A percentile compares a stretch with the other conserved stretches of the same genome.
These are phyloP conservation scores for Globisporangium polare DNA, from an alignment of 352 stramenopile species.

Conservation along the genomic window DNA sequence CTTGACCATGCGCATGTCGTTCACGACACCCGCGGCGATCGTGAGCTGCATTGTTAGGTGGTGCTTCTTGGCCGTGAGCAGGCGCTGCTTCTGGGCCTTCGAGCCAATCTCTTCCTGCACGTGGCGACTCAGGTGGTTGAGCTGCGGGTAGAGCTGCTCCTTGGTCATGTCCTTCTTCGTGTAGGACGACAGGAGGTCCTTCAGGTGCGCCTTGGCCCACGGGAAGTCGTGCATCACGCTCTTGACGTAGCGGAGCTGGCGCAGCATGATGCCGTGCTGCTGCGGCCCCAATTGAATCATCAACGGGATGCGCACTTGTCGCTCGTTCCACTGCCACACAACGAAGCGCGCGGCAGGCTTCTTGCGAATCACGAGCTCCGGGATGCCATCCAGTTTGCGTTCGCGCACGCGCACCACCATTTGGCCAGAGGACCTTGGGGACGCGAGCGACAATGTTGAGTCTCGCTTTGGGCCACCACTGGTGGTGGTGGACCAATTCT, in stretches of 20 bases:
- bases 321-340: constrained; percentile 65
- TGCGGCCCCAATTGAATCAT: constrained; percentile 60
- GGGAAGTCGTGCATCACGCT: constrained; percentile 80
- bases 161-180: constrained; percentile 73
- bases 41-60: constrained; percentile 56
- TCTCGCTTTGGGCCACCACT: constrained; percentile 11
- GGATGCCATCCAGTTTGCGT: constrained; percentile 40
- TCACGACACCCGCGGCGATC: constrained; percentile 54
- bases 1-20: constrained; percentile 65
- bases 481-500: background rate
- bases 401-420: constrained; percentile 58
- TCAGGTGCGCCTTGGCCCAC: constrained; percentile 73
- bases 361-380: constrained; percentile 64
- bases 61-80: constrained; percentile 54
- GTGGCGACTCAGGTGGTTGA: constrained; percentile 63
- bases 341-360: constrained; percentile 36
- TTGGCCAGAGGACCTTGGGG: constrained; percentile 29
- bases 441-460: constrained; percentile 4
- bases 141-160: constrained; percentile 72
- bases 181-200: constrained; percentile 58
- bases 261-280: constrained; percentile 78
- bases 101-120: constrained; percentile 54
- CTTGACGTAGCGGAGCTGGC: constrained; percentile 79
- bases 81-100: constrained; percentile 40
- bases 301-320: constrained; percentile 43